Evolutionary conservation across 2,329 filamentous ascomycete genomes (phyloP), one percentile per base, ranked within the genome.

Genomic region (Diaporthe australafricana): DNA sequence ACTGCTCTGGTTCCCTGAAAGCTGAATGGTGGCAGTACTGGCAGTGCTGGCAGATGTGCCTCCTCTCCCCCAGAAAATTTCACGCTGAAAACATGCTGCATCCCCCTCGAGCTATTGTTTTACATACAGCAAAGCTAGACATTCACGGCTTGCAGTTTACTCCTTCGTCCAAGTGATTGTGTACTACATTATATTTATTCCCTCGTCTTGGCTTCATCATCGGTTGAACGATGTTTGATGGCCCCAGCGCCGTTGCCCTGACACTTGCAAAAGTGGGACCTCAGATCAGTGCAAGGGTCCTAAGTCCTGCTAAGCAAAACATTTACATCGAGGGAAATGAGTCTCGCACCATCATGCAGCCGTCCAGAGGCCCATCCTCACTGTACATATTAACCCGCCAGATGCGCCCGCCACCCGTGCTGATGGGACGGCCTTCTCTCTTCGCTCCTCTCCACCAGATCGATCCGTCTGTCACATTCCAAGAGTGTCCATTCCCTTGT

Each of bases 321-420:
- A 56, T 55, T 47, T 22, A 56, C 47, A 69, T n/a, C 42, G n/a
- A 35, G 65, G 70, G 70, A 72, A 69, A 72, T 72, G 70, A 70
- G 55, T 68, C 66, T 72, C 32, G 70, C 66, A 62, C 70, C 70
- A 72, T 63, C 66, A 70, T 72, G 56, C 70, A 38, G 53, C 45
- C 47, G 7, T 38, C 27, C 6, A 53, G 32, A 25, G 22, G 22
- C 7, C 27, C 62, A 67, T 38, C 9, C 45, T 14, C 30, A 52
- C 27, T 38, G 56, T 52, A 47, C 47, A 70, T 40, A 65, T 55
- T 27, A 70, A 70, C 14, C 52, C 32, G 27, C 42, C 20, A 32
- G 40, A 6, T 48, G 30, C 20, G 38, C 25, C 25, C 27, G n/a
- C 27, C 66, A 22, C 30, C 66, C 20, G 35, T 25, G 35, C 60